A percentile compares a stretch with the other conserved stretches of the same genome.
Conservation (phyloP, 495 filamentous ascomycete species). For the Aspergillus kassunensis region DNA sequence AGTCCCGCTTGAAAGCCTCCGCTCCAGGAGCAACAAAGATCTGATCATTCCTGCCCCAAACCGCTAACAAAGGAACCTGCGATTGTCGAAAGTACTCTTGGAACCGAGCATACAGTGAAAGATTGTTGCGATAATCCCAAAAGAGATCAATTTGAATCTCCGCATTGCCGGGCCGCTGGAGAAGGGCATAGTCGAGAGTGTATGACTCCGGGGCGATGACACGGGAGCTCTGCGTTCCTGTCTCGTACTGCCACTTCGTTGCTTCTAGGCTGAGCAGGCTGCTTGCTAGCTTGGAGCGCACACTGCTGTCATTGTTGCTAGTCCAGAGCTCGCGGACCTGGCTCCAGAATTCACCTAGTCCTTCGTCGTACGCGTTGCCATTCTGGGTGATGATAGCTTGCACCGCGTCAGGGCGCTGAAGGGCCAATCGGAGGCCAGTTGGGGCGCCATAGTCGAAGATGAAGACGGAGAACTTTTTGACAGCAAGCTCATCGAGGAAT, state of each 20-base stretch:
- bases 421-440: conserved; percentile 50
- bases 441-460: conserved; percentile 68
- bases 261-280: conserved; percentile 41
- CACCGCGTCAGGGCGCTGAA: conserved; percentile 43
- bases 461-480: conserved; percentile 52
- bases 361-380: conserved; percentile 61
- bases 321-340: conserved; percentile 48
- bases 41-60: conserved; percentile 60
- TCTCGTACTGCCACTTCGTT: conserved; percentile 53
- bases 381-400: conserved; percentile 57
- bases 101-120: conserved; percentile 53
- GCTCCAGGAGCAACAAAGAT: conserved; percentile 56
- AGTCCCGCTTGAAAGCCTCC: conserved; percentile 56
- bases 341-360: conserved; percentile 55
- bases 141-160: conserved; percentile 58
- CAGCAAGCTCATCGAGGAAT: conserved; percentile 43
- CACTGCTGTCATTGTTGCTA: conserved; percentile 26
- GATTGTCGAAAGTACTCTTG: conserved; percentile 55
- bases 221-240: conserved; percentile 35
- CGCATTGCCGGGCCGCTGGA: conserved; percentile 48
- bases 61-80: conserved; percentile 53
- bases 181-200: conserved; percentile 45
- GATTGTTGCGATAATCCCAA: conserved; percentile 53
- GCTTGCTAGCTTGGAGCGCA: conserved; percentile 34
- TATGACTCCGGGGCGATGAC: conserved; percentile 49